Base-by-base conservation (phyloP, 2,329 filamentous ascomycete genomes). In the Fusarium nygamai region DNA sequence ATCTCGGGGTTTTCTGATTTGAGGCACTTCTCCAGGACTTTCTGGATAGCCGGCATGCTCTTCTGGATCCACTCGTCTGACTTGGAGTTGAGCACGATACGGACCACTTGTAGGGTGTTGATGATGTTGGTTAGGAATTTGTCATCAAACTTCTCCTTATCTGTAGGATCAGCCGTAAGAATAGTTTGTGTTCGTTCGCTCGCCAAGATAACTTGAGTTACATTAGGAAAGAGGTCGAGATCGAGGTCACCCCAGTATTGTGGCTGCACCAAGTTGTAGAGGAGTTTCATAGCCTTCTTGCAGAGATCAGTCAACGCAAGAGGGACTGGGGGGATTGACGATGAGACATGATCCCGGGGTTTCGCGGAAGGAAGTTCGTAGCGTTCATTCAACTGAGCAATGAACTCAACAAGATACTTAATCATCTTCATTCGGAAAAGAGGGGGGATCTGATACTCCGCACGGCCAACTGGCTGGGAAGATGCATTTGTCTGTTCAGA, bases 371-470 rank as follows among this genome's bases (percentile, higher is more conserved):
- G 92, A 29, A 95, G 89, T 27, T 92, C 91, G 80, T 93, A 98
- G 39, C 95, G 91, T 82, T 98, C 96, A 24, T 93, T 92, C 29
- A 98, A 87, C 58, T 94, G 93, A 3, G 95, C 95, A 76, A 98
- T 98, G 82, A 98, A 98, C 69, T 96, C 94, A 36, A 98, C 93
- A 38, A 99, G 89, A 79, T 98, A 99, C 83, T 98, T 98, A 54
- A 98, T 89, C 86, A 99, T 92, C 82, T 94, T 92, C 48, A 92
- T 89, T 27, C 95, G 90, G 61, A 93, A 90, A 3, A 89, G 81
- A 2, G 88, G 81, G 14, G 93, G 90, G 33, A 96, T 91, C 70
- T 89, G 86, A 75, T 93, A 95, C 64, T 95, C 93, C 0, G 85
- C 82, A 68, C 87, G 87, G 56, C 91, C 91, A 33, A 82, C 81